These are phyloP conservation scores for Candida koratica DNA, from an alignment of 805 yeast genomes.

Conservation along the genomic window DNA sequence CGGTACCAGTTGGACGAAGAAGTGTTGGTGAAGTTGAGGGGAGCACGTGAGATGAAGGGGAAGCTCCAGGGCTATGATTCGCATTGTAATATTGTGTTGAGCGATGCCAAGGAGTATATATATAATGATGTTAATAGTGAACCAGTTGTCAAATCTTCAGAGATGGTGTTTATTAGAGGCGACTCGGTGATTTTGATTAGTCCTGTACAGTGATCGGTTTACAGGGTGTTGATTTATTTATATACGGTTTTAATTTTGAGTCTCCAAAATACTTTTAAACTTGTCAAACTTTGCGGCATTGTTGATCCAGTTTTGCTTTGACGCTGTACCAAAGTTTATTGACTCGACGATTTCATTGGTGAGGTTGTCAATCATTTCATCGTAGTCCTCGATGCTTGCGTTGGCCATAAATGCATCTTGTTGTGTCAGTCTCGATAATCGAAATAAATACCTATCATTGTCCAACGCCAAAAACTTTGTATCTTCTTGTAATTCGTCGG, in stretches of 20 bases:
- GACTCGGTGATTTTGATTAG: conserved; percentile 88
- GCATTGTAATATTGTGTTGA: conserved; percentile 92
- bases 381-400: conserved; percentile 28
- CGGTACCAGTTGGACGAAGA: conserved; percentile 82
- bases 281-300: conserved; percentile 32
- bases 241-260: too few species aligned
- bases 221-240: too few species aligned
- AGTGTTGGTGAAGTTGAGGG: conserved; percentile 85
- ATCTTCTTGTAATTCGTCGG: conserved; percentile 7
- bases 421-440: conserved; percentile 7
- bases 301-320: conserved; percentile 32
- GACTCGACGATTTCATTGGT: conserved; percentile 25
- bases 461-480: conserved; percentile 11
- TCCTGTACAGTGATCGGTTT: conserved; percentile 25
- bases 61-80: conserved; percentile 91
- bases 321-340: conserved; percentile 27
- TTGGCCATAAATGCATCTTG: conserved; percentile 12
- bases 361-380: conserved; percentile 23
- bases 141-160: conserved; percentile 55
- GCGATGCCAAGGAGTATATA: conserved; percentile 86
- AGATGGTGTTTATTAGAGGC: conserved; percentile 96
- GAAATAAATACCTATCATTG: conserved; percentile 12
- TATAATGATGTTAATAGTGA: conserved; percentile 51
- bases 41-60: conserved; percentile 90
- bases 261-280: conserved; percentile 17